phyloP scores from a whole-genome alignment of 2,329 filamentous ascomycete genomes.

The Cladophialophora bantiana region DNA sequence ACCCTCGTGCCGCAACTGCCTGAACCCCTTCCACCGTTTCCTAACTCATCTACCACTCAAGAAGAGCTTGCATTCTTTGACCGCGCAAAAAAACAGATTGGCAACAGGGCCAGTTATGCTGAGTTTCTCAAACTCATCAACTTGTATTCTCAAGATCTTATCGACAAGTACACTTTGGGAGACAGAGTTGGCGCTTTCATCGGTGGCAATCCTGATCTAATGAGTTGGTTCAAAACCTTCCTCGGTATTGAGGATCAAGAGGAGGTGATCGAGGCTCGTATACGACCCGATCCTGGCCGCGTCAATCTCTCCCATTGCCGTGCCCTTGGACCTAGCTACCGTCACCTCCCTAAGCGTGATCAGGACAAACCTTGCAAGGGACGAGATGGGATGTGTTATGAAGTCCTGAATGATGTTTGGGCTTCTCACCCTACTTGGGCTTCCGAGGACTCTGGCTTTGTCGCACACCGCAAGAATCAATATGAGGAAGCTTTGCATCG shows the following conservation, averaged over 20 bases:
- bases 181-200: slow-evolving; percentile 87
- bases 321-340: slow-evolving; percentile 93
- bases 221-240: slow-evolving; percentile 85
- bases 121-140: slow-evolving; percentile 98
- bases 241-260: slow-evolving; percentile 79
- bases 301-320: slow-evolving; percentile 96
- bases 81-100: slow-evolving; percentile 92
- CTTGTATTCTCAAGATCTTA: slow-evolving; percentile 89
- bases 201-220: slow-evolving; percentile 85
- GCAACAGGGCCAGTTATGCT: slow-evolving; percentile 89
- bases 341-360: slow-evolving; percentile 87
- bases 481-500: slow-evolving; percentile 93
- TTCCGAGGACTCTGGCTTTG: slow-evolving; percentile 96
- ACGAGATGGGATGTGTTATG: slow-evolving; percentile 90
- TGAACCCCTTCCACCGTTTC: slow-evolving; percentile 80
- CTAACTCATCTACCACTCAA: slow-evolving; percentile 73
- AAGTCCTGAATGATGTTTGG: slow-evolving; percentile 96
- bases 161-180: slow-evolving; percentile 82
- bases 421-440: slow-evolving; percentile 99
- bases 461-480: slow-evolving; percentile 95
- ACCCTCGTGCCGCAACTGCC: slow-evolving; percentile 88
- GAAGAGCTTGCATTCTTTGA: slow-evolving; percentile 96
- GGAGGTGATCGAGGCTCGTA: slow-evolving; percentile 78
- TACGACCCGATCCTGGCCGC: slow-evolving; percentile 75
- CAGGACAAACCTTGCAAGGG: slow-evolving; percentile 91